phyloP scores from a whole-genome alignment of 164 flowering plant species.

The Platanus orientalis region DNA sequence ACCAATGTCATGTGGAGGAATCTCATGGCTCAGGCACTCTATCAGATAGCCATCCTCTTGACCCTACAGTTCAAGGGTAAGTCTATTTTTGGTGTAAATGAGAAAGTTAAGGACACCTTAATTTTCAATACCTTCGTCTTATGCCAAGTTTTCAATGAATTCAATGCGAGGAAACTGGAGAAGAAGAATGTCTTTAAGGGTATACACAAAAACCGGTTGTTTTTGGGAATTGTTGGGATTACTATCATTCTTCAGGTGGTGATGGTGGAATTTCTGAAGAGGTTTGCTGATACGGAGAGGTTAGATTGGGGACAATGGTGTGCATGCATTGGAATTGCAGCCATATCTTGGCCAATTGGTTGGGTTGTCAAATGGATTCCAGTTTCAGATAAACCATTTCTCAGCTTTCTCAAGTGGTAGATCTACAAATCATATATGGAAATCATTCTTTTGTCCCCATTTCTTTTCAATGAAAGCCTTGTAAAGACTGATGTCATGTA shows the following conservation, averaged over 20 bases:
- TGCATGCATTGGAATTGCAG: constrained; percentile 22
- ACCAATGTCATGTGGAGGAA: constrained; percentile 41
- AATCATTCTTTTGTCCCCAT: too few relatives aligned
- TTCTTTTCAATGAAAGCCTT: too few relatives aligned
- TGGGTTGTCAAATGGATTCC: constrained; percentile 28
- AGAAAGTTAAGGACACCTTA: constrained; percentile 26
- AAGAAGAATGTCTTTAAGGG: constrained; percentile 34
- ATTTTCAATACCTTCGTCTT: constrained; percentile 39
- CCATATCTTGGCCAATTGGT: constrained; percentile 29
- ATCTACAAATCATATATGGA: too few relatives aligned
- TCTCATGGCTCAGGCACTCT: constrained; percentile 30
- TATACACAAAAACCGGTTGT: constrained; percentile 25
- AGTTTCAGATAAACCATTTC: constrained; percentile 8
- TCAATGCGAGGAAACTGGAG: constrained; percentile 35
- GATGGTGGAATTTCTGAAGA: constrained; percentile 28
- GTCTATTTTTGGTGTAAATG: constrained; percentile 19
- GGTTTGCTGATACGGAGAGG: constrained; percentile 26
- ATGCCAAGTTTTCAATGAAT: constrained; percentile 41
- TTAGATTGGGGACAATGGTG: constrained; percentile 27
- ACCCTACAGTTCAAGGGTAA: constrained; percentile 32
- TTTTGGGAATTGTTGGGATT: constrained; percentile 23
- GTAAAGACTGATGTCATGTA: too few relatives aligned
- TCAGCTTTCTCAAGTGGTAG: too few relatives aligned
- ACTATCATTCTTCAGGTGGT: constrained; percentile 29
- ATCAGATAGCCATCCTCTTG: constrained; percentile 28